Percentiles rank a stretch among this genome's conserved stretches.
These are phyloP conservation scores for Neurospora sp. DNA, from an alignment of 495 filamentous ascomycete genomes.

Conservation along the genomic window DNA sequence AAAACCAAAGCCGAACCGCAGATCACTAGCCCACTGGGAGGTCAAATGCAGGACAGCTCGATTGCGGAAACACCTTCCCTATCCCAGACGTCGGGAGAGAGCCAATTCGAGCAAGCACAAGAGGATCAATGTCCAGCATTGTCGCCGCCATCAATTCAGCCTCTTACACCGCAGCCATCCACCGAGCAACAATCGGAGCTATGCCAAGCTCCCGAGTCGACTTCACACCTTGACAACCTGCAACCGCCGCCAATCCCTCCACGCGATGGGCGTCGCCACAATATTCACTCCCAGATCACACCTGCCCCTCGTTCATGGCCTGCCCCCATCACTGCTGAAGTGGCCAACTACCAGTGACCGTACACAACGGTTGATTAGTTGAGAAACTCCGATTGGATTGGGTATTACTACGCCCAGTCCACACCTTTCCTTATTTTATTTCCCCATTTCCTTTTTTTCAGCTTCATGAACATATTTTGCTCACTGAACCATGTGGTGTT, in stretches of 20 bases:
- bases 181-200: background rate
- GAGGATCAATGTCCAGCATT: background rate
- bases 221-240: background rate
- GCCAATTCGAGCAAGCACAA: background rate
- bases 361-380: background rate
- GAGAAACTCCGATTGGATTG: background rate
- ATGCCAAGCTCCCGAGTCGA: background rate
- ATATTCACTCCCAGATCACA: background rate
- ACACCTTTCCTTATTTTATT: background rate
- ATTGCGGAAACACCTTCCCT: background rate
- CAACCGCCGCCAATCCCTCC: background rate
- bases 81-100: background rate
- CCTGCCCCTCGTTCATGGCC: background rate
- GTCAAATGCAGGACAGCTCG: background rate
- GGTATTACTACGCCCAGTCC: background rate
- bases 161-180: background rate
- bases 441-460: background rate
- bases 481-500: background rate
- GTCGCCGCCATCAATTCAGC: background rate
- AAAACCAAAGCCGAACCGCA: conserved; percentile 35
- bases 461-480: background rate
- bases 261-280: background rate
- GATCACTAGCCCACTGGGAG: conserved; percentile 7
- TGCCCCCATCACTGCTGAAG: background rate
- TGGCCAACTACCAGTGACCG: background rate